Conservation (phyloP, 352 stramenopile genomes). For the Plasmopara halstedii region DNA sequence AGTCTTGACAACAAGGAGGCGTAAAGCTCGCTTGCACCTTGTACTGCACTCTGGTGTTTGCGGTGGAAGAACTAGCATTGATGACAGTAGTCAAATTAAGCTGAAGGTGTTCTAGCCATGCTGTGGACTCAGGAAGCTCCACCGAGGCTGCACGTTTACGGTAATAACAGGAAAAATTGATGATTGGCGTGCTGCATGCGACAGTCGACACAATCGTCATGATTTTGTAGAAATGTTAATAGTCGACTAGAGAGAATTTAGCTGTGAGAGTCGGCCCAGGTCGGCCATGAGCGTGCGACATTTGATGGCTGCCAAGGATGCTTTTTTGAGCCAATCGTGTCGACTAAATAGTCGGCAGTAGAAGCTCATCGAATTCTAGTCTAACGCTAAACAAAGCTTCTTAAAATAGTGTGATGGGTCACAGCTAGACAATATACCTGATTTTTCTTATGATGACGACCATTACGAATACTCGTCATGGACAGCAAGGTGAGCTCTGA, state of each 20-base stretch:
- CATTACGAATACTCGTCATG: too few relatives aligned
- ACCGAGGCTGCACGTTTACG: conserved; percentile 22
- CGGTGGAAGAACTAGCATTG: not conserved
- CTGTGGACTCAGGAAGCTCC: conserved; percentile 22
- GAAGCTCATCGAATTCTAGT: not conserved
- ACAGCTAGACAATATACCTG: too few relatives aligned
- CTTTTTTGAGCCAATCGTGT: not conserved
- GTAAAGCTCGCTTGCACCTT: conserved; percentile 21
- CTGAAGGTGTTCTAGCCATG: conserved; percentile 25
- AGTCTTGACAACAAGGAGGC: conserved; percentile 8
- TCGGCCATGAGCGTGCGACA: conserved; percentile 4
- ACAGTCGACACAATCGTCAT: conserved; percentile 16
- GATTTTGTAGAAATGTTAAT: not conserved
- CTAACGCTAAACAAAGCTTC: too few relatives aligned
- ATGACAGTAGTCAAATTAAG: conserved; percentile 13
- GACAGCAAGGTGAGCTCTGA: too few relatives aligned
- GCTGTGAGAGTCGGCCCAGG: conserved; percentile 8
- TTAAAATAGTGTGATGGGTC: too few relatives aligned
- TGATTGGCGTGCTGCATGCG: conserved; percentile 18
- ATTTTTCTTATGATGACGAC: too few relatives aligned
- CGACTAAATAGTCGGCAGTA: not conserved
- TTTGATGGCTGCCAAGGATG: conserved; percentile 5
- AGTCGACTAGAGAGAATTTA: conserved; percentile 4
- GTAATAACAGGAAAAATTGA: conserved; percentile 25
- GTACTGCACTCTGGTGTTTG: conserved; percentile 13